Conservation (phyloP, 441 rosid species). For the Gossypium aridum region DNA sequence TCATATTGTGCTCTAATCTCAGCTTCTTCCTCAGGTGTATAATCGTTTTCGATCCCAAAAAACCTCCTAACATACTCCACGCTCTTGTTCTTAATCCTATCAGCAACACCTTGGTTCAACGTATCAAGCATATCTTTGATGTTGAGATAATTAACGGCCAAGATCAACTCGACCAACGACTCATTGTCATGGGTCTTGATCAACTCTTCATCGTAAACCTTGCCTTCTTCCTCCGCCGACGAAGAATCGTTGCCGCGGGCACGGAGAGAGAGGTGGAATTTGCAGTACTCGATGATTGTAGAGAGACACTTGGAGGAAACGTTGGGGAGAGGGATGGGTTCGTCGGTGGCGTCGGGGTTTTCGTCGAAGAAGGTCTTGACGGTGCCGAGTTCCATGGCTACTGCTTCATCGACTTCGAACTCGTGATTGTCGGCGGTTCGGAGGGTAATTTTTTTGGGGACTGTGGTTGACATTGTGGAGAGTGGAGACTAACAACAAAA, state of each 20-base stretch:
- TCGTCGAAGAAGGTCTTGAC: slow-evolving; percentile 16
- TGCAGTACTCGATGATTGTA: slow-evolving; percentile 15
- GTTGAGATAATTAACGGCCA: slow-evolving; percentile 37
- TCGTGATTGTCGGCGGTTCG: slow-evolving; percentile 6
- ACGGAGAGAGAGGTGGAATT: slow-evolving; percentile 7
- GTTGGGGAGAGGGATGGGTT: slow-evolving; percentile 12
- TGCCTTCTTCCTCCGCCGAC: background rate
- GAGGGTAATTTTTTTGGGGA: slow-evolving; percentile 10
- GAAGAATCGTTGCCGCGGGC: background rate
- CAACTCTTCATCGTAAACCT: slow-evolving; percentile 13
- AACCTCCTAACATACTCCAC: slow-evolving; percentile 30
- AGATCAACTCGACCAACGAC: slow-evolving; percentile 24
- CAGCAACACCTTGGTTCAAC: slow-evolving; percentile 25
- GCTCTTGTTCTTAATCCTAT: slow-evolving; percentile 31
- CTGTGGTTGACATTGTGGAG: background rate
- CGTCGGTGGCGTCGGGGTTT: background rate
- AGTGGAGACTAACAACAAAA: too few species aligned
- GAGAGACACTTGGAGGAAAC: slow-evolving; percentile 4
- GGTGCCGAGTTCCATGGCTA: slow-evolving; percentile 13
- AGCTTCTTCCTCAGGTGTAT: slow-evolving; percentile 38
- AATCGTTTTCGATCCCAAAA: slow-evolving; percentile 36
- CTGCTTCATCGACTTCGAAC: slow-evolving; percentile 16
- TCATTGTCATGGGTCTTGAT: slow-evolving; percentile 7
- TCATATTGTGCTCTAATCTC: slow-evolving; percentile 20
- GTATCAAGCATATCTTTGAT: slow-evolving; percentile 27